Conservation (phyloP, 2,329 filamentous ascomycete genomes). For the Magnaporthales sp. region DNA sequence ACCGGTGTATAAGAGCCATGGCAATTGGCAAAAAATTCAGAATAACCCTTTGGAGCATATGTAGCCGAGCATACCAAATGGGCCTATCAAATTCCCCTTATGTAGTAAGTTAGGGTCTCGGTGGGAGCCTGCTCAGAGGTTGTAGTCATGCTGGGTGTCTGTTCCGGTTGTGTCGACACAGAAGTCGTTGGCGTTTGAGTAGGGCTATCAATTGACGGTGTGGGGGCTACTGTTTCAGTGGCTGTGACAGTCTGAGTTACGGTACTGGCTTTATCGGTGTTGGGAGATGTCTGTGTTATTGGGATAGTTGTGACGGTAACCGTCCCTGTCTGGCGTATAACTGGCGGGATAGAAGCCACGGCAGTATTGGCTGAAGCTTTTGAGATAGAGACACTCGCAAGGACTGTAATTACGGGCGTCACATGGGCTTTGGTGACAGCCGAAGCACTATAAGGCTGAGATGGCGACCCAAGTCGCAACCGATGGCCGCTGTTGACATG, state of each 20-base stretch:
- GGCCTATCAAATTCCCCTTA: too few species aligned
- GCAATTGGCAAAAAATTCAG: too few species aligned
- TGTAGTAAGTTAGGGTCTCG: not conserved
- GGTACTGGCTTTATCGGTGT: not conserved
- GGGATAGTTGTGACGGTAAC: not conserved
- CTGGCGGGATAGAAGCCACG: not conserved
- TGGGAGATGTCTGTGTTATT: not conserved
- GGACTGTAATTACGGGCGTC: not conserved
- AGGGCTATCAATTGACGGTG: not conserved
- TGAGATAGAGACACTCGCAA: not conserved
- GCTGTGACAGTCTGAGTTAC: not conserved
- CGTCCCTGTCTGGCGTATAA: not conserved
- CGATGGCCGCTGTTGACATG: not conserved
- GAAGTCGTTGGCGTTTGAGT: not conserved
- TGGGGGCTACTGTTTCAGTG: not conserved
- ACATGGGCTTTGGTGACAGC: not conserved
- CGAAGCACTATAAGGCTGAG: not conserved
- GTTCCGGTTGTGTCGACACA: not conserved
- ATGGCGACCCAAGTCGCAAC: not conserved
- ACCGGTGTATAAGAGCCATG: too few species aligned
- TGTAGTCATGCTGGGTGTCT: not conserved
- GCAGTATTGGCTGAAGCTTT: not conserved
- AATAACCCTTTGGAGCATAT: too few species aligned
- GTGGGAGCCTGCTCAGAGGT: not conserved
- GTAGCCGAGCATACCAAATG: too few species aligned